Evolutionary conservation across 768 basidiomycete genomes (phyloP).

Genomic region (Lactifluus hygrophoroides): DNA sequence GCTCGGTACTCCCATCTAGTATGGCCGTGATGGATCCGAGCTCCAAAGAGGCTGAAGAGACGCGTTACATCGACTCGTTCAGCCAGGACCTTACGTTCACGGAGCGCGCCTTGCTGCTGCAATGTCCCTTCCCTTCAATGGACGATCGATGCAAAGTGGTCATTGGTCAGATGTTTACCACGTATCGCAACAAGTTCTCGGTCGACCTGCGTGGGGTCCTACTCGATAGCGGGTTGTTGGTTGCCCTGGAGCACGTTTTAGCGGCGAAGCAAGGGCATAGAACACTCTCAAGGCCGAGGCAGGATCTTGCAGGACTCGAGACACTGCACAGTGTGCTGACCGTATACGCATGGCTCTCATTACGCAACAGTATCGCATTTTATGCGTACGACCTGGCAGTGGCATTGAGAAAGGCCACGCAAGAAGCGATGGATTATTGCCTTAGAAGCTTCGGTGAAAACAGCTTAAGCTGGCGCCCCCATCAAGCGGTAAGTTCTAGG

Average conservation of each 20-base stretch:
- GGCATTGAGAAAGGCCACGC: slow-evolving; percentile 51
- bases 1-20: slow-evolving; percentile 36
- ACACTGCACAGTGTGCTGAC: slow-evolving; percentile 67
- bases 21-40: slow-evolving; percentile 33
- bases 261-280: slow-evolving; percentile 24
- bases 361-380: slow-evolving; percentile 63
- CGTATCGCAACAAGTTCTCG: slow-evolving; percentile 33
- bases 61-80: slow-evolving; percentile 37
- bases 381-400: slow-evolving; percentile 42
- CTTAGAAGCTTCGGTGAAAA: slow-evolving; percentile 25
- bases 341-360: slow-evolving; percentile 78
- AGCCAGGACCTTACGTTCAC: slow-evolving; percentile 32
- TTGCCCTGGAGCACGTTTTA: slow-evolving; percentile 37
- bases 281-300: neutral
- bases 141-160: slow-evolving; percentile 31
- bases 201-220: slow-evolving; percentile 39
- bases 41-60: slow-evolving; percentile 25
- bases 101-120: slow-evolving; percentile 39
- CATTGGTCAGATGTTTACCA: slow-evolving; percentile 33
- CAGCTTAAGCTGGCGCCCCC: neutral
- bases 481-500: neutral
- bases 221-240: slow-evolving; percentile 31
- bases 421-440: slow-evolving; percentile 59
- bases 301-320: slow-evolving; percentile 41
- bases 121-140: slow-evolving; percentile 48